Conservation (phyloP, 768 basidiomycete genomes). For the Suillus tomentosus region DNA sequence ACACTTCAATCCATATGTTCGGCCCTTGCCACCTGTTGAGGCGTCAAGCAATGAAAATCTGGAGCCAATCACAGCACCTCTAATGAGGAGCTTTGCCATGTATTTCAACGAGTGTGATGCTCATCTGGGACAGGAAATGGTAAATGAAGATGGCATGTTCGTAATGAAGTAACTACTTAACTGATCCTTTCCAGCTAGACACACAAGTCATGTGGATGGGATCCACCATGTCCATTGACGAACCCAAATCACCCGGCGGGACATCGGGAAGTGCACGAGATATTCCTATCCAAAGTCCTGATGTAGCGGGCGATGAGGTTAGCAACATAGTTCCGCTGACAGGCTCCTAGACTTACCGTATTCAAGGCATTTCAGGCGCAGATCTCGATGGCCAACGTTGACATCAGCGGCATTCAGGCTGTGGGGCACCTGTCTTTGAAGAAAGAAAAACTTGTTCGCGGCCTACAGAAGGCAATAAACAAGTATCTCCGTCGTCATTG, state of each 20-base stretch:
- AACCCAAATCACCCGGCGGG: background rate
- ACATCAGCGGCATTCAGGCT: background rate
- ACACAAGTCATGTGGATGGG: background rate
- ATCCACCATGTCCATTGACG: background rate
- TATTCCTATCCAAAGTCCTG: background rate
- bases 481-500: background rate
- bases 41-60: background rate
- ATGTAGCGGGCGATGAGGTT: background rate
- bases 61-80: background rate
- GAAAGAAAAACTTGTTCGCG: background rate
- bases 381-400: background rate
- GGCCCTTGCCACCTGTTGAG: no score
- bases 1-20: background rate
- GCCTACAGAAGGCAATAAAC: background rate
- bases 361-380: background rate
- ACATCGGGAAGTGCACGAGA: background rate
- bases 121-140: background rate
- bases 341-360: background rate
- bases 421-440: background rate
- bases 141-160: background rate
- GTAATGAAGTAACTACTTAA: background rate
- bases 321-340: background rate
- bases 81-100: background rate
- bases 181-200: background rate
- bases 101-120: background rate